These are phyloP conservation scores for Protomyces macrosporus DNA, from an alignment of 1,139 yeast species.

Conservation along the genomic window DNA sequence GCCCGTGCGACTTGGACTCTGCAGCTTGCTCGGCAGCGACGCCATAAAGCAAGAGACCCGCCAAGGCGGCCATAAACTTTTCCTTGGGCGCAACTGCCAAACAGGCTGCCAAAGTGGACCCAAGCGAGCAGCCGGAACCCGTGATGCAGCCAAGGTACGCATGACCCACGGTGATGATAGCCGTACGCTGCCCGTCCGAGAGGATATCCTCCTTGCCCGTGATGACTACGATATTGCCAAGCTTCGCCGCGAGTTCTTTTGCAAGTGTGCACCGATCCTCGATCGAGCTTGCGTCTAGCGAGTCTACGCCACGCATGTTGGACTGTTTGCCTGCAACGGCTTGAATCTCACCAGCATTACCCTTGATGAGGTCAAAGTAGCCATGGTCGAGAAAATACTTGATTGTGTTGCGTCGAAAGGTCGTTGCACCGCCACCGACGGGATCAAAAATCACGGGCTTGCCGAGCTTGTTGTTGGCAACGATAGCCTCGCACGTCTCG, in stretches of 20 bases:
- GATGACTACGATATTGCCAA: conserved; percentile 56
- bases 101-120: conserved; percentile 63
- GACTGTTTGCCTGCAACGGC: conserved; percentile 43
- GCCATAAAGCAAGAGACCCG: conserved; percentile 61
- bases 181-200: conserved; percentile 37
- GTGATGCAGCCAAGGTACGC: conserved; percentile 68
- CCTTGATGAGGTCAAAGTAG: conserved; percentile 68
- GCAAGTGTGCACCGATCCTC: conserved; percentile 33
- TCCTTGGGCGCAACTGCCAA: conserved; percentile 47
- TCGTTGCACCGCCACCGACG: conserved; percentile 84
- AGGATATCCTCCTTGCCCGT: conserved; percentile 54
- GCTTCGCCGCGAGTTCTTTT: conserved; percentile 48
- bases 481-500: conserved; percentile 44
- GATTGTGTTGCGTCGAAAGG: conserved; percentile 50
- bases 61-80: conserved; percentile 49
- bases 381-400: conserved; percentile 52
- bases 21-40: conserved; percentile 57
- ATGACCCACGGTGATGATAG: conserved; percentile 55
- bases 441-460: conserved; percentile 79
- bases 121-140: conserved; percentile 83
- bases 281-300: conserved; percentile 43
- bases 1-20: conserved; percentile 37
- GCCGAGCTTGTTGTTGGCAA: conserved; percentile 53
- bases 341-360: conserved; percentile 77
- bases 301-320: conserved; percentile 74